A percentile compares a stretch with the other conserved stretches of the same genome.
Conservation (phyloP, 2,329 filamentous ascomycete species). For the Annulohypoxylon truncatum region DNA sequence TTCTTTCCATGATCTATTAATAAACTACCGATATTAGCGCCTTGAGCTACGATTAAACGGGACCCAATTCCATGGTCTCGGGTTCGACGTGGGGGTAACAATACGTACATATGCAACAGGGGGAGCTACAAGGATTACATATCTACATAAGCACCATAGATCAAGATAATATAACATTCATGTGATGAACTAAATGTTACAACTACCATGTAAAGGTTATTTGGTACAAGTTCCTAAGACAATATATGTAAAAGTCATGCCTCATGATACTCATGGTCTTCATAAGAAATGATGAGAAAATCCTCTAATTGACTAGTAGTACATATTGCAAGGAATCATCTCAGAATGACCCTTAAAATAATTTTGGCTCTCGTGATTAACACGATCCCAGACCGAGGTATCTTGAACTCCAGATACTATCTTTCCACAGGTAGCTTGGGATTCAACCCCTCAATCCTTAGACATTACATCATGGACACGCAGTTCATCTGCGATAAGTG, state of each 20-base stretch:
- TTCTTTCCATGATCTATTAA: neutral
- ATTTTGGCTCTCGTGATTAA: neutral
- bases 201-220: neutral
- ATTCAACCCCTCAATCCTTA: neutral
- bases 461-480: neutral
- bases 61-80: conserved; percentile 30
- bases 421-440: neutral
- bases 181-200: neutral
- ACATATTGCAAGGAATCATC: neutral
- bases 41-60: conserved; percentile 1
- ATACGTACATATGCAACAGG: neutral
- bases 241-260: neutral
- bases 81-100: conserved; percentile 7
- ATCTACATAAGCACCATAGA: neutral
- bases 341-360: neutral
- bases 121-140: conserved; percentile 3
- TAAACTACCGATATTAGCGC: neutral
- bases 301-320: neutral
- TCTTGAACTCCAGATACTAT: neutral
- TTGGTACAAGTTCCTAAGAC: no score
- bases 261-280: neutral
- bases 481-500: neutral
- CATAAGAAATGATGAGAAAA: neutral
- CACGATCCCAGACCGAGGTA: neutral
- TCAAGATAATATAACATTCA: neutral